Conservation (phyloP, 768 basidiomycete genomes). For the Pilatotrama ljubarskyi region DNA sequence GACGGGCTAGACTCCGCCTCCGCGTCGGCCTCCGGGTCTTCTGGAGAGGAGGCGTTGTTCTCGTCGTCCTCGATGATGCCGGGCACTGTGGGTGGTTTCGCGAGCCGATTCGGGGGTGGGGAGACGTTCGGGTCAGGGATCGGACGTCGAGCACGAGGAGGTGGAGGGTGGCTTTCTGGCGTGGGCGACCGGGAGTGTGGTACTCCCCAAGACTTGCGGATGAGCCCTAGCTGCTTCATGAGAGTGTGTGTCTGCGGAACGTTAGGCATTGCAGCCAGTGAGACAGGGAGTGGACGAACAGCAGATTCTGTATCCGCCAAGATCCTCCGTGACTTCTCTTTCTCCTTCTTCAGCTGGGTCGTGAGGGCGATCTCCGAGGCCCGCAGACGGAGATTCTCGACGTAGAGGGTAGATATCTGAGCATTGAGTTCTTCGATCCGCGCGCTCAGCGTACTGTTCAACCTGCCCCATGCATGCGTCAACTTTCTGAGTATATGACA, state of each 20-base stretch:
- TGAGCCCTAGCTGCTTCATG: conserved; percentile 61
- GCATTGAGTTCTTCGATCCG: conserved; percentile 83
- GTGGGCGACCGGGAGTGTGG: conserved; percentile 25
- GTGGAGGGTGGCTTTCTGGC: conserved; percentile 40
- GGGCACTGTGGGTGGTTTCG: conserved; percentile 66
- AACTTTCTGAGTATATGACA: neutral
- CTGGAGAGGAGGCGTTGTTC: conserved; percentile 36
- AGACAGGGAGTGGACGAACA: conserved; percentile 41
- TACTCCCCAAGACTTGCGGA: conserved; percentile 64
- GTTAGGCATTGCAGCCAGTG: neutral
- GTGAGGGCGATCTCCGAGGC: conserved; percentile 78
- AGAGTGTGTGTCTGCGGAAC: conserved; percentile 36
- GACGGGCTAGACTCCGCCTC: conserved; percentile 42
- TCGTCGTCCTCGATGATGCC: conserved; percentile 73
- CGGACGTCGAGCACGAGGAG: conserved; percentile 53
- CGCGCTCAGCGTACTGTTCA: conserved; percentile 83
- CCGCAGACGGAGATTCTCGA: conserved; percentile 80
- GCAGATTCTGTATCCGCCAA: conserved; percentile 74
- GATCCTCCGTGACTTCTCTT: conserved; percentile 71
- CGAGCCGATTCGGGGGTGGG: conserved; percentile 54
- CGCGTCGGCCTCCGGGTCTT: conserved; percentile 37
- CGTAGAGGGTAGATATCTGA: conserved; percentile 78
- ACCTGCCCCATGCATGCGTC: conserved; percentile 41
- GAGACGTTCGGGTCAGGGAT: conserved; percentile 43
- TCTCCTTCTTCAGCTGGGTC: conserved; percentile 77